A percentile compares a stretch with the other conserved stretches of the same genome.
phyloP scores from a whole-genome alignment of 768 basidiomycete genomes.

The Auricularia auricula-judae region DNA sequence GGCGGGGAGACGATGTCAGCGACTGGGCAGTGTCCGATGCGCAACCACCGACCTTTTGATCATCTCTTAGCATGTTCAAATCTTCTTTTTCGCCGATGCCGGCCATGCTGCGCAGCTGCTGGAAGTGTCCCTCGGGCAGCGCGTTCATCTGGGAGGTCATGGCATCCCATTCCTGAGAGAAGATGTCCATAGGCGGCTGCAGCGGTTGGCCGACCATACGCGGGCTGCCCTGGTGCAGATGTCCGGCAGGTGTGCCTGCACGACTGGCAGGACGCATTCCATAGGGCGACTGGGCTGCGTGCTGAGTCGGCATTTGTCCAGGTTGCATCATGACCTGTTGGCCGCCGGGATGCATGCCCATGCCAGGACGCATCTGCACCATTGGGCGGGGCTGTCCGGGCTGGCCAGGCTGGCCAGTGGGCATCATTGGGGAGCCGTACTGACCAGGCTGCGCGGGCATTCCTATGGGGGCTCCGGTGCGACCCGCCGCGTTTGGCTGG shows the following conservation, averaged over 20 bases:
- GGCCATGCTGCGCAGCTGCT: neutral
- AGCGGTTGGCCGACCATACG: neutral
- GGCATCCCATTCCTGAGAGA: neutral
- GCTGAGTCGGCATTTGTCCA: neutral
- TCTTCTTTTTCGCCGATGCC: neutral
- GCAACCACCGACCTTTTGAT: neutral
- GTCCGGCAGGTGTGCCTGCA: neutral
- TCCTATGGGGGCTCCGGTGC: too few species aligned
- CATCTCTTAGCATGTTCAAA: neutral
- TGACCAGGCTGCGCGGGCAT: constrained; percentile 1
- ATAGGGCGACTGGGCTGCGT: neutral
- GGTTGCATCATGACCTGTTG: neutral
- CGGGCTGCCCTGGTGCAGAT: neutral
- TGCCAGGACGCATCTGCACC: neutral
- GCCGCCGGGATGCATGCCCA: neutral
- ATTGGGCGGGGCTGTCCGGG: neutral
- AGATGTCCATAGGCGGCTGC: neutral
- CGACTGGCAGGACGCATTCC: neutral
- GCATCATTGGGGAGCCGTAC: neutral
- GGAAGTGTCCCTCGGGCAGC: neutral
- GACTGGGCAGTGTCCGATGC: neutral
- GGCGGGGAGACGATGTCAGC: neutral
- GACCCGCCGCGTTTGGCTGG: too few species aligned
- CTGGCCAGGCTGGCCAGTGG: neutral
- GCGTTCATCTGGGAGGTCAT: neutral